Percentiles rank a stretch among this genome's conserved stretches.
phyloP scores from a whole-genome alignment of 1,284 basidiomycete genomes.

The Coniferiporia sulphurascens region DNA sequence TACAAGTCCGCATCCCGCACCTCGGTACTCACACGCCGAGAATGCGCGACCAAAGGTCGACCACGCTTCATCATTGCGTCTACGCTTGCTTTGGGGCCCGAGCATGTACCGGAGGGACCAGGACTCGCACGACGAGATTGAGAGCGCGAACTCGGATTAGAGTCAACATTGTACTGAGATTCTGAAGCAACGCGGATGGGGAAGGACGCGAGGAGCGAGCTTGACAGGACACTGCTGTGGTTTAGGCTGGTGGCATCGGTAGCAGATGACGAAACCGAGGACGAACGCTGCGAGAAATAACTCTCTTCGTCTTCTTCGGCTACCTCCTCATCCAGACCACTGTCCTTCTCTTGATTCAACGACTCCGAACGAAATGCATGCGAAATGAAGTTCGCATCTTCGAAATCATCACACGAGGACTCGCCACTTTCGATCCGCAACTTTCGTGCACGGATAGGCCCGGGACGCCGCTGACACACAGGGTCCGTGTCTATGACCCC shows the following conservation, averaged over 20 bases:
- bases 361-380: slow-evolving; percentile 13
- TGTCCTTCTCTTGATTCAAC: slow-evolving; percentile 14
- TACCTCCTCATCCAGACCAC: neutral
- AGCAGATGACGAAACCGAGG: slow-evolving; percentile 10
- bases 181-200: slow-evolving; percentile 7
- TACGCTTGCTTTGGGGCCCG: neutral
- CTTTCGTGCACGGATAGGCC: slow-evolving; percentile 11
- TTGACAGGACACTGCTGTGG: slow-evolving; percentile 1
- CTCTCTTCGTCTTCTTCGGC: slow-evolving; percentile 5
- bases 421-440: slow-evolving; percentile 12
- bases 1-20: neutral
- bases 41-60: neutral
- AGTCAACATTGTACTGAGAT: slow-evolving; percentile 5
- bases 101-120: neutral
- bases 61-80: slow-evolving; percentile 13
- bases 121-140: slow-evolving; percentile 6
- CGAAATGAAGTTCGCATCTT: slow-evolving; percentile 15
- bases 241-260: slow-evolving; percentile 8
- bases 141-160: slow-evolving; percentile 7
- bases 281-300: slow-evolving; percentile 12
- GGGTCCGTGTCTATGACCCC: neutral
- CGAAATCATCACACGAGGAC: slow-evolving; percentile 5
- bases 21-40: slow-evolving; percentile 1
- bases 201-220: slow-evolving; percentile 9
- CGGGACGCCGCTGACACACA: neutral